phyloP scores from a whole-genome alignment of 2,329 filamentous ascomycete species.

The Phialophora macrospora region DNA sequence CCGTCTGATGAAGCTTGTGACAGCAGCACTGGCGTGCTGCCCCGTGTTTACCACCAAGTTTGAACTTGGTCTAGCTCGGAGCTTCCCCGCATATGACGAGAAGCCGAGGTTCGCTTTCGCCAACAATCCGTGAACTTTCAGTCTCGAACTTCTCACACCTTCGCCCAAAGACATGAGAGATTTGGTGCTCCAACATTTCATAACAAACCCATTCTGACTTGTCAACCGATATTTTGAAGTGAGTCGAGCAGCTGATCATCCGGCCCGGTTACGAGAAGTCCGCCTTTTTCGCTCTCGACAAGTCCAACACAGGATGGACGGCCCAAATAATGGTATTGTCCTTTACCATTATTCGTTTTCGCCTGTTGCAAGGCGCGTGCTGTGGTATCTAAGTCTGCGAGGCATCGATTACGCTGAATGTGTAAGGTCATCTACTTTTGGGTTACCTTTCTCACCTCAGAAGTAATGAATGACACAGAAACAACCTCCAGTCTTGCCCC shows the following conservation, averaged over 20 bases:
- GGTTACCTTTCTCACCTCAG: constrained; percentile 7
- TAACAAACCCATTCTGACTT: not conserved
- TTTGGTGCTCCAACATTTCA: not conserved
- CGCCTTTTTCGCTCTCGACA: not conserved
- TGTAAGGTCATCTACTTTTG: constrained; percentile 53
- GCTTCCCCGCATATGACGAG: constrained; percentile 1
- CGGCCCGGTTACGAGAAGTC: not conserved
- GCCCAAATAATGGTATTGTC: constrained; percentile 34
- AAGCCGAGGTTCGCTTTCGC: constrained; percentile 3
- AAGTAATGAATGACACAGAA: constrained; percentile 50
- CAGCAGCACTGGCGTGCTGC: not conserved
- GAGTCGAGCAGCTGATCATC: not conserved
- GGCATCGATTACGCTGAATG: constrained; percentile 71
- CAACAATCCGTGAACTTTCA: not conserved
- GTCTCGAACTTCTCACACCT: not conserved
- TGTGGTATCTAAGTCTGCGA: constrained; percentile 71
- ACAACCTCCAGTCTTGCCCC: constrained; percentile 69
- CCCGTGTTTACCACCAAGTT: not conserved
- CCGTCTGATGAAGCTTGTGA: not conserved
- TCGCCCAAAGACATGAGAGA: not conserved
- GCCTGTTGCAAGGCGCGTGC: constrained; percentile 66
- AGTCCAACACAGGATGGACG: constrained; percentile 23
- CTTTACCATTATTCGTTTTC: constrained; percentile 71
- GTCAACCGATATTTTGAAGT: not conserved
- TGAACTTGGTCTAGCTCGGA: not conserved